Conservation (phyloP, 345 rosid genomes). For the Citrus hindsii region DNA sequence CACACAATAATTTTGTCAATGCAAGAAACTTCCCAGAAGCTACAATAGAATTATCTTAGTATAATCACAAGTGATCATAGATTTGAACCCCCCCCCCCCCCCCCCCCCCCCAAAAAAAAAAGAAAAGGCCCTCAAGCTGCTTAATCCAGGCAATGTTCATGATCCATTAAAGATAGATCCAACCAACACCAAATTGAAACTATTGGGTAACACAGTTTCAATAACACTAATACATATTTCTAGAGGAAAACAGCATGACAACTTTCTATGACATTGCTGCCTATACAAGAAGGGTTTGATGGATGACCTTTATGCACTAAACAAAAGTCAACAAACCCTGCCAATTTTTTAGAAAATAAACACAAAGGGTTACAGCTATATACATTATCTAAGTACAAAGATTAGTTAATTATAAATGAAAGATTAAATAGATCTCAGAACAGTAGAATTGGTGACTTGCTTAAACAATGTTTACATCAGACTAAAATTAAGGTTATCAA, state of each 20-base stretch:
- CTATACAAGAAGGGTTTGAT: background rate
- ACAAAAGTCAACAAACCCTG: background rate
- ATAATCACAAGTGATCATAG: background rate
- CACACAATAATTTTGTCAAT: background rate
- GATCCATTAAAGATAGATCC: background rate
- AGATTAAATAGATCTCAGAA: background rate
- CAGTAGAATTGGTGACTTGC: background rate
- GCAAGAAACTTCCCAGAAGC: background rate
- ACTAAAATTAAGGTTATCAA: background rate
- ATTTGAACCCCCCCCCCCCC: too few relatives aligned
- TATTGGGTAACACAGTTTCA: background rate
- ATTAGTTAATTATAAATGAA: background rate
- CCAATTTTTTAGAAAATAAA: background rate
- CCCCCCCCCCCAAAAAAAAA: too few relatives aligned
- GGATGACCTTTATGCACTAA: background rate
- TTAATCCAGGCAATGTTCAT: background rate
- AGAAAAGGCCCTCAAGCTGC: background rate
- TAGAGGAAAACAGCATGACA: background rate
- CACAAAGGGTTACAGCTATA: background rate
- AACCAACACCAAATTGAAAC: background rate
- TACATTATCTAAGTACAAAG: background rate
- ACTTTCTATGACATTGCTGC: background rate
- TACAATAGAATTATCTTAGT: background rate
- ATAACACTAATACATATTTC: background rate
- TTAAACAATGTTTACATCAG: background rate